Evolutionary conservation across 169 alveolate genomes (phyloP), one percentile per base, ranked within the genome.

Genomic region (Hepatocystis sp.): DNA sequence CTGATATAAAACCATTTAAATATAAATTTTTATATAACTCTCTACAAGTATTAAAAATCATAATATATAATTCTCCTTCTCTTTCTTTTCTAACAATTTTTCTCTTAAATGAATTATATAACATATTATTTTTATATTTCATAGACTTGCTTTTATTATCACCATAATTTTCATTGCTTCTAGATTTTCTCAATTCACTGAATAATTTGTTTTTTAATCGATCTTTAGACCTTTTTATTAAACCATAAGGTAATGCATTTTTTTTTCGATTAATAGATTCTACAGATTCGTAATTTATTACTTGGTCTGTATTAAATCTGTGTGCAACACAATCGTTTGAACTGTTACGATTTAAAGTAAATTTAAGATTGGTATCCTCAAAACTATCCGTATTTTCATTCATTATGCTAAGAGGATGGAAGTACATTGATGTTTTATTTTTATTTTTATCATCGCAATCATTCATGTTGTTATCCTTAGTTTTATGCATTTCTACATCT

Each of bases 31-130:
- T 86, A 67, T 94, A 94, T 85, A 92, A 91, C 84, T 94, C 93
- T 44, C 93, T 85, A 78, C 93, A 90, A 1, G 96, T 93, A 61
- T 94, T 94, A 91, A 94, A 93, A n/a, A 93, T 86, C 95, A 92
- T 93, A 52, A 93, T 85, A 71, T 92, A 94, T 44, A 92, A 53
- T 55, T 94, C 97, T 15, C 96, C 95, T 66, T 93, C 96, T 13
- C 95, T 65, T 78, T 91, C 96, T 65, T 66, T 84, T 64, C 93
- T 67, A 36, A 91, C 66, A 30, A 88, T 78, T 36, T 66, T 67
- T 56, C 65, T 84, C 58, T 53, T 67, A 42, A 65, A 17, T 2
- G 91, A 51, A 65, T 32, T 60, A 64, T 66, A 27, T 40, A 44
- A 60, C 11, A 64, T 66, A 52, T 53, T 60, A 47, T 53, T 61